phyloP scores from a whole-genome alignment of 257 asterid species.

The Agastache rugosa region DNA sequence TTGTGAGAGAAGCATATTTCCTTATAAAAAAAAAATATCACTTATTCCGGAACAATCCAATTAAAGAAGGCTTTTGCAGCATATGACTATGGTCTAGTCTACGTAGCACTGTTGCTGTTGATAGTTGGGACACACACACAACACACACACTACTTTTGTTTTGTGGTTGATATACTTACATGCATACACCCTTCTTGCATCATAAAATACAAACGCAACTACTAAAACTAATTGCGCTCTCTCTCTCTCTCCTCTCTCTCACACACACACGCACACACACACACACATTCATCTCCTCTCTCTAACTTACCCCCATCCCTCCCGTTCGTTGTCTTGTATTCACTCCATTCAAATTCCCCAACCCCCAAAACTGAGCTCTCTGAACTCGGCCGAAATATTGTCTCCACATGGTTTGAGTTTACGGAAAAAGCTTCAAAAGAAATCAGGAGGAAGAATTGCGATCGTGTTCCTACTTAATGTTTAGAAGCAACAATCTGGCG shows the following conservation, averaged over 20 bases:
- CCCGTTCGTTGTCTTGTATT: background rate
- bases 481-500: slow-evolving; percentile 90
- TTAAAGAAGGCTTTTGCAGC: too few relatives aligned
- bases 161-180: too few relatives aligned
- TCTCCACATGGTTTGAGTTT: slow-evolving; percentile 34
- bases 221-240: too few relatives aligned
- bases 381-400: background rate
- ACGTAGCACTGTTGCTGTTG: too few relatives aligned
- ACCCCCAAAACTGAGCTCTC: background rate
- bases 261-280: background rate
- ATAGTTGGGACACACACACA: too few relatives aligned
- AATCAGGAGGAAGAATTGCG: background rate
- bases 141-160: too few relatives aligned
- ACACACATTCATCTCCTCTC: background rate
- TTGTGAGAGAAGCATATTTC: too few relatives aligned
- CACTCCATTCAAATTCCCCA: slow-evolving; percentile 39
- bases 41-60: too few relatives aligned
- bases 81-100: too few relatives aligned
- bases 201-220: too few relatives aligned
- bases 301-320: slow-evolving; percentile 3
- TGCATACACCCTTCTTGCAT: too few relatives aligned
- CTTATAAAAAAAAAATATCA: too few relatives aligned
- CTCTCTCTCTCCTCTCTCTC: background rate
- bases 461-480: slow-evolving; percentile 58
- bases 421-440: background rate